Percentiles rank a stretch among this genome's conserved stretches.
Conservation (phyloP, 73 alveolate genomes). For the Blepharisma japonicum region DNA sequence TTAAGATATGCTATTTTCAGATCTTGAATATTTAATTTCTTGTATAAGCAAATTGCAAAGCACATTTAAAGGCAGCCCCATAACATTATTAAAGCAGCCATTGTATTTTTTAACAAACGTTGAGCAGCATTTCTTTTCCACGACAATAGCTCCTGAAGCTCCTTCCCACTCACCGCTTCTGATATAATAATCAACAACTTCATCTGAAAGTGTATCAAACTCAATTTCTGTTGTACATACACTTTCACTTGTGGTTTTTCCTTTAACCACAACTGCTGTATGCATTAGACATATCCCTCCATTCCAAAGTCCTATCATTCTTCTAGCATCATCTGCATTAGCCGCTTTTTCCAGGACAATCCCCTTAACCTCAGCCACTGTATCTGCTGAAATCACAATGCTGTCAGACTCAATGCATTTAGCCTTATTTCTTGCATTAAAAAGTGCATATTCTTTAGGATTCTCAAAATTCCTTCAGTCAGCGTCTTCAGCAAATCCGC, state of each 20-base stretch:
- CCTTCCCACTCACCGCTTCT: background rate
- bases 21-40: background rate
- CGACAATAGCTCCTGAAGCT: background rate
- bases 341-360: background rate
- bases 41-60: background rate
- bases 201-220: background rate
- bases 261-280: slow-evolving; percentile 22
- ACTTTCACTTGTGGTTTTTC: background rate
- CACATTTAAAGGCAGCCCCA: background rate
- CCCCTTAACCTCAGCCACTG: background rate
- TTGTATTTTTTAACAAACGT: background rate
- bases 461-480: slow-evolving; percentile 17
- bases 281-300: slow-evolving; percentile 1
- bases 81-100: slow-evolving; percentile 20
- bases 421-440: slow-evolving; percentile 12
- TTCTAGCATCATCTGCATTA: background rate
- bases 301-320: background rate
- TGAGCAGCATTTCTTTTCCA: background rate
- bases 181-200: background rate
- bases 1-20: too few relatives aligned
- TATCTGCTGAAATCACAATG: slow-evolving; percentile 20
- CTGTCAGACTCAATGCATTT: background rate
- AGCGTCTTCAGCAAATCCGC: slow-evolving; percentile 21
- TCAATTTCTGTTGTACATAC: background rate
- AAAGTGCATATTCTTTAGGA: slow-evolving; percentile 17